Percentiles rank a stretch among this genome's conserved stretches.
phyloP scores from a whole-genome alignment of 352 stramenopile genomes.

The Halophytophthora batemanensis region DNA sequence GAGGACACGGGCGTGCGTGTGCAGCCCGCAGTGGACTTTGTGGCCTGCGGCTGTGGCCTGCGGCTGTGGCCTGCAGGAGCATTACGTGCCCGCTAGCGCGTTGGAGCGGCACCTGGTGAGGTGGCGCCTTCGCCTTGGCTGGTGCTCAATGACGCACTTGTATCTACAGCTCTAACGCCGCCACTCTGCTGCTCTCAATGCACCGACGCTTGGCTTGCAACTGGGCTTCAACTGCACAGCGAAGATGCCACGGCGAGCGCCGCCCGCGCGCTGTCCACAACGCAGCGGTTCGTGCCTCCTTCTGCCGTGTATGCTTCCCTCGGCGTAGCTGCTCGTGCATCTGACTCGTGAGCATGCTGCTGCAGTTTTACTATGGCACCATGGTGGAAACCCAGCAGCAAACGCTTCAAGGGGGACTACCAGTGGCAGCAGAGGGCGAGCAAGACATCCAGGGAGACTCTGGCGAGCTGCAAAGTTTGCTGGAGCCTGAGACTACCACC shows the following conservation, averaged over 20 bases:
- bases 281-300: conserved; percentile 12
- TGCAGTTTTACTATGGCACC: conserved; percentile 29
- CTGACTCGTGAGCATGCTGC: conserved; percentile 1
- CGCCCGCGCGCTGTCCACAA: conserved; percentile 17
- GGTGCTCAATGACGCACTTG: background rate
- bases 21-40: conserved; percentile 27
- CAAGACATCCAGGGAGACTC: background rate
- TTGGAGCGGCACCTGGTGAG: conserved; percentile 46
- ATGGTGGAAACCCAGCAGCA: background rate
- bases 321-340: background rate
- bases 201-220: conserved; percentile 3
- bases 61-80: conserved; percentile 14
- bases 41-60: conserved; percentile 22
- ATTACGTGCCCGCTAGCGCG: conserved; percentile 35
- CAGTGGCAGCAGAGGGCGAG: background rate
- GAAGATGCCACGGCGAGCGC: conserved; percentile 26
- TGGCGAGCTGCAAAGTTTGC: conserved; percentile 17
- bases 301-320: background rate
- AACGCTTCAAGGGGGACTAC: background rate
- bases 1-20: conserved; percentile 32
- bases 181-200: background rate
- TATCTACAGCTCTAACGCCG: background rate
- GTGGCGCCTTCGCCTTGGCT: background rate
- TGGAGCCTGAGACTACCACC: conserved; percentile 9
- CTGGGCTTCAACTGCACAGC: conserved; percentile 11